phyloP scores from a whole-genome alignment of 2,329 filamentous ascomycete species.

The Venturia carpophila region DNA sequence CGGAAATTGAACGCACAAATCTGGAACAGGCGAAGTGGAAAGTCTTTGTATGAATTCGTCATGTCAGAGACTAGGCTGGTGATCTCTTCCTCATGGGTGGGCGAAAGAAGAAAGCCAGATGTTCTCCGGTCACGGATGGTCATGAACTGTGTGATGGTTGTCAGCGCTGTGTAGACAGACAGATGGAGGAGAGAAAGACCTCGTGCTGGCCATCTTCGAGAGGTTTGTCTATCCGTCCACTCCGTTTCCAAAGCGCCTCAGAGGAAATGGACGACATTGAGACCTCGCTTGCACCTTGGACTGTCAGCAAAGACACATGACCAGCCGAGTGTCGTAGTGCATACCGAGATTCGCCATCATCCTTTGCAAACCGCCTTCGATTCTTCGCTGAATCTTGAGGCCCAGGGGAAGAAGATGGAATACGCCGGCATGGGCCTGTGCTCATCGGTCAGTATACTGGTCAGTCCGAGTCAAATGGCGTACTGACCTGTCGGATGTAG shows the following conservation, averaged over 20 bases:
- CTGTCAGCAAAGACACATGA: neutral
- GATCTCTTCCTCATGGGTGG: slow-evolving; percentile 96
- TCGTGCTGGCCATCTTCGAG: slow-evolving; percentile 53
- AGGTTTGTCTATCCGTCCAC: slow-evolving; percentile 60
- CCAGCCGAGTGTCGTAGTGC: neutral
- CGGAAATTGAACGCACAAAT: slow-evolving; percentile 52
- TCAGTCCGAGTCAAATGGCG: too few species aligned
- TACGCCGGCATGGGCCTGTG: slow-evolving; percentile 72
- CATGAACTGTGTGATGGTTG: slow-evolving; percentile 8
- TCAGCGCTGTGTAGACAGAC: neutral
- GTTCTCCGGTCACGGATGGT: slow-evolving; percentile 56
- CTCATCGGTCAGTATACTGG: too few species aligned
- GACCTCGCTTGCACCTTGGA: slow-evolving; percentile 65
- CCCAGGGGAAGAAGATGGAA: slow-evolving; percentile 90
- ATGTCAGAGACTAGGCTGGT: slow-evolving; percentile 68
- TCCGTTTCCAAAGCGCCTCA: slow-evolving; percentile 73
- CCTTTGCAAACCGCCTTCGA: neutral
- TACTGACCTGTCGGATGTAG: slow-evolving; percentile 55
- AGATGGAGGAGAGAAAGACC: slow-evolving; percentile 37
- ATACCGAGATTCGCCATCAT: slow-evolving; percentile 16
- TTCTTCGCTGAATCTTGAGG: slow-evolving; percentile 31
- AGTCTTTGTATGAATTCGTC: slow-evolving; percentile 72
- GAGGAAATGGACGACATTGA: slow-evolving; percentile 80
- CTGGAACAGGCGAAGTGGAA: slow-evolving; percentile 84
- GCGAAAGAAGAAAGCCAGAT: slow-evolving; percentile 66